Conservation (phyloP, 1,284 basidiomycete genomes). For the Trametes sp. region DNA sequence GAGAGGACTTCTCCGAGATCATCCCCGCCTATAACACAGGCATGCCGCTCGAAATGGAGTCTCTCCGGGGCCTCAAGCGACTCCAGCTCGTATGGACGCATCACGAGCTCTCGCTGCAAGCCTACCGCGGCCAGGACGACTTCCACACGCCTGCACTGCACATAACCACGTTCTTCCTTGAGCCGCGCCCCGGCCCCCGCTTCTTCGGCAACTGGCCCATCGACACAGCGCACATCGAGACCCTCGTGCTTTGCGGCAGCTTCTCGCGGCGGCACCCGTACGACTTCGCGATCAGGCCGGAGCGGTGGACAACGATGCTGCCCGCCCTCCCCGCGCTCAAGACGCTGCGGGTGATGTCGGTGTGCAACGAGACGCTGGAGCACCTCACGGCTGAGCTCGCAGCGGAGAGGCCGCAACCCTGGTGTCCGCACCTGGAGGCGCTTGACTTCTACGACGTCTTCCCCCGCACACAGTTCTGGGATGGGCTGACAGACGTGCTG, state of each 20-base stretch:
- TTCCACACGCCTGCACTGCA: conserved; percentile 3
- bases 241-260: not conserved
- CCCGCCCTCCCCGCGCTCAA: not conserved
- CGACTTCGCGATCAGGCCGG: not conserved
- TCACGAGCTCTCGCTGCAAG: not conserved
- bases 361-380: not conserved
- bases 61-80: not conserved
- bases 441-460: not conserved
- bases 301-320: not conserved
- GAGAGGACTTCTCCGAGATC: not conserved
- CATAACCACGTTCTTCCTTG: not conserved
- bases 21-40: not conserved
- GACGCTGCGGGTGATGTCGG: conserved; percentile 5
- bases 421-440: conserved; percentile 1
- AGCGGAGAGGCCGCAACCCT: not conserved
- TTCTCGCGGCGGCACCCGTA: not conserved
- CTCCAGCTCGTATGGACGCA: not conserved
- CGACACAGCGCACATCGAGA: not conserved
- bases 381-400: not conserved
- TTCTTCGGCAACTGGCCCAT: conserved; percentile 9
- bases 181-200: not conserved
- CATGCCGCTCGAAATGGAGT: not conserved
- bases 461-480: not conserved
- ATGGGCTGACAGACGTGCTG: not conserved
- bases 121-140: not conserved